Evolutionary conservation across 2,329 filamentous ascomycete species (phyloP).

Genomic region (Penicillium sp.): DNA sequence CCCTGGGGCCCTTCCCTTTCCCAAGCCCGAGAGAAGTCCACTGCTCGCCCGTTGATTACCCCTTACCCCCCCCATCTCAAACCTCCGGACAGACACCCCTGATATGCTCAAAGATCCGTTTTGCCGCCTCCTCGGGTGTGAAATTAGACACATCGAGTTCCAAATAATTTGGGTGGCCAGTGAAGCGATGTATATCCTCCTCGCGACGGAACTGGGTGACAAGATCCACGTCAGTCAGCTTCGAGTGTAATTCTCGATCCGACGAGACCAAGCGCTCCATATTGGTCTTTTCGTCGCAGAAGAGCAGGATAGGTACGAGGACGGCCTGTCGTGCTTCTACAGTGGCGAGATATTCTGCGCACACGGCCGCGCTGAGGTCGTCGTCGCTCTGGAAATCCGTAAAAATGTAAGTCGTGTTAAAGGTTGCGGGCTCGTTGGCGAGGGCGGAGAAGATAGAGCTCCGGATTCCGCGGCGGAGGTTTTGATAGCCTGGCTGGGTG

Average conservation of each 20-base stretch:
- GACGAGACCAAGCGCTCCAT: background rate
- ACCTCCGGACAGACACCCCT: background rate
- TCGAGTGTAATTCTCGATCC: background rate
- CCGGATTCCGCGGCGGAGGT: background rate
- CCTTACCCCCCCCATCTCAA: background rate
- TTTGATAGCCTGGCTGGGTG: background rate
- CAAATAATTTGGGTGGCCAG: background rate
- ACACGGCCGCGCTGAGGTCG: background rate
- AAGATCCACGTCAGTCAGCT: background rate
- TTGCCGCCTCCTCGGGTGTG: background rate
- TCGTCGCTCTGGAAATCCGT: background rate
- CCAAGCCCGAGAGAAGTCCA: too few species aligned
- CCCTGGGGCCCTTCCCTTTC: too few species aligned
- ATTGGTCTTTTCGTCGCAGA: background rate
- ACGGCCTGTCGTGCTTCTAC: background rate
- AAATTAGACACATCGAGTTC: background rate
- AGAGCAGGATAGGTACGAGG: background rate
- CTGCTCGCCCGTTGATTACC: background rate
- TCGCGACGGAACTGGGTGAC: background rate
- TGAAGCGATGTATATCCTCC: background rate
- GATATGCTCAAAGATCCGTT: background rate
- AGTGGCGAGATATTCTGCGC: background rate
- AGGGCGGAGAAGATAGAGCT: background rate
- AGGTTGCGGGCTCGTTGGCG: background rate
- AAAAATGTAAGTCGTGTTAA: background rate